Percentiles rank a stretch among this genome's conserved stretches.
Evolutionary conservation across 352 stramenopile species (phyloP).

Genomic region (Plasmopara viticola): DNA sequence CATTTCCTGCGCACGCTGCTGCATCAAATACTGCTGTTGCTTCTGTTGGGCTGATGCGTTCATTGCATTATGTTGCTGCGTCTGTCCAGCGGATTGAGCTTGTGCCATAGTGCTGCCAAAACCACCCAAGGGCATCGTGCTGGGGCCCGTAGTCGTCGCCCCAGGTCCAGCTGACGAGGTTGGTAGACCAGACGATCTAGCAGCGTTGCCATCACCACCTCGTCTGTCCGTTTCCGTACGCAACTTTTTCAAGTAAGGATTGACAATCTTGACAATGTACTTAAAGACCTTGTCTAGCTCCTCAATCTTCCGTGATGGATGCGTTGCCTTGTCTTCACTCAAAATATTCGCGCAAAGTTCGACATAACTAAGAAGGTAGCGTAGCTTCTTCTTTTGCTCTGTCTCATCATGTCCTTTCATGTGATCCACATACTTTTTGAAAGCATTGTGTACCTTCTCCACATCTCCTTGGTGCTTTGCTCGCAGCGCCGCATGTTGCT

Average conservation of each 20-base stretch:
- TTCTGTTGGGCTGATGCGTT: constrained; percentile 36
- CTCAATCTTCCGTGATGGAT: constrained; percentile 67
- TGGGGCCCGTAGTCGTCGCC: background rate
- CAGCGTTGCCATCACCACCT: constrained; percentile 26
- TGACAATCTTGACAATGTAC: constrained; percentile 86
- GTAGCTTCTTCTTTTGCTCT: constrained; percentile 83
- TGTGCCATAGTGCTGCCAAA: too few relatives aligned
- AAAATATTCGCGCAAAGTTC: constrained; percentile 73
- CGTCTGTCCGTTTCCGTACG: constrained; percentile 73
- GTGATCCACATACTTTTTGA: constrained; percentile 85
- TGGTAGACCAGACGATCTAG: background rate
- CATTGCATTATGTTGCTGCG: constrained; percentile 1
- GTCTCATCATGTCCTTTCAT: constrained; percentile 84
- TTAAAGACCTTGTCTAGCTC: constrained; percentile 86
- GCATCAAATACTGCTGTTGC: constrained; percentile 43
- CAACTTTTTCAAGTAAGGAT: constrained; percentile 83
- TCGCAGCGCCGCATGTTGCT: constrained; percentile 67
- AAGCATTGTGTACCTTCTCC: constrained; percentile 80
- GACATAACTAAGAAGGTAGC: constrained; percentile 78
- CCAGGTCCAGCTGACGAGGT: background rate
- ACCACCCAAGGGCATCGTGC: background rate
- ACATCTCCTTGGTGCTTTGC: constrained; percentile 78
- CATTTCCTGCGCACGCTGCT: constrained; percentile 45
- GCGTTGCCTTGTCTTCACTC: constrained; percentile 68
- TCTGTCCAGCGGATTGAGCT: background rate